Conservation (phyloP, 768 basidiomycete species). For the Tricholoma hemisulphureum region DNA sequence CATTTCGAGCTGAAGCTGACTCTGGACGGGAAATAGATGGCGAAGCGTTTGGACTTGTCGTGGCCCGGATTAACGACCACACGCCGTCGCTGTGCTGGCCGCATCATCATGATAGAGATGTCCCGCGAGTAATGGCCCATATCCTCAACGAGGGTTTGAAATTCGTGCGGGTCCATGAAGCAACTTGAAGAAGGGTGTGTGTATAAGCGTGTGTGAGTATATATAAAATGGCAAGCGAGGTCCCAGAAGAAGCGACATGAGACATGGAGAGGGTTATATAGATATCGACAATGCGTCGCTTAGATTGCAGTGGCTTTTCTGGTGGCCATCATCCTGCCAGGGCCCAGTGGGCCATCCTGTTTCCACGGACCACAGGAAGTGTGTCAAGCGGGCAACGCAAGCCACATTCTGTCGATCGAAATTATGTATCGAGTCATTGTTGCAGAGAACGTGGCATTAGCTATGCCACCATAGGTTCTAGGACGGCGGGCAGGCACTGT, state of each 20-base stretch:
- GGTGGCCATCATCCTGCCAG: slow-evolving; percentile 2
- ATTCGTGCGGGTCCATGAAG: slow-evolving; percentile 15
- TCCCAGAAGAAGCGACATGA: not conserved
- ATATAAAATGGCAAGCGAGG: slow-evolving; percentile 2
- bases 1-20: slow-evolving; percentile 20
- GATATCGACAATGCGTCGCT: not conserved
- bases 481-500: not conserved
- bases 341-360: too few relatives aligned
- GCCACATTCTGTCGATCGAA: slow-evolving; percentile 1
- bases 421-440: not conserved
- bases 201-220: too few relatives aligned
- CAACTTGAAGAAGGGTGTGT: not conserved
- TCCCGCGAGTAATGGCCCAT: slow-evolving; percentile 7
- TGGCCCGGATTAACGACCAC: slow-evolving; percentile 6
- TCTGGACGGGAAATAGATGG: slow-evolving; percentile 32
- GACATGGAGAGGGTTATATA: not conserved
- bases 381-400: not conserved
- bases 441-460: not conserved
- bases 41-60: slow-evolving; percentile 32
- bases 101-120: not conserved
- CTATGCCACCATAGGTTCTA: not conserved
- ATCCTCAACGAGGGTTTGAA: slow-evolving; percentile 12
- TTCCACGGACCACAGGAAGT: not conserved
- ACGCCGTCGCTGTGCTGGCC: not conserved
- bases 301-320: not conserved